Percentiles rank a stretch among this genome's conserved stretches.
Conservation (phyloP, 768 basidiomycete species). For the Cystobasidium onofrii region DNA sequence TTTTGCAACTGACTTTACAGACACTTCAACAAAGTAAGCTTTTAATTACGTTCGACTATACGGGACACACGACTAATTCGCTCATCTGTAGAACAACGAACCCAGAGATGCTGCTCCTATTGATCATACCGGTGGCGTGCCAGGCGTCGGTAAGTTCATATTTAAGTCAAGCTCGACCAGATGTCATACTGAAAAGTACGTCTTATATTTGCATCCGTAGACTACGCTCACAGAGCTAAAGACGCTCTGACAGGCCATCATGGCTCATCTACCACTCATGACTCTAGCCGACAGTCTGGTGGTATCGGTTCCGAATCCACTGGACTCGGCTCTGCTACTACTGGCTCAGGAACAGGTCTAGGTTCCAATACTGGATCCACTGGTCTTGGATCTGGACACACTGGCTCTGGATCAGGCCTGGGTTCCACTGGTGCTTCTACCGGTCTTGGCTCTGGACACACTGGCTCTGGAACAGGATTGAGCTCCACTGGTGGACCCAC, state of each 20-base stretch:
- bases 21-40: constrained; percentile 10
- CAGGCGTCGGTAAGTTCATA: not conserved
- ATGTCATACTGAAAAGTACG: too few species aligned
- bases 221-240: not conserved
- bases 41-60: not conserved
- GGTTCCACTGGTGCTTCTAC: not conserved
- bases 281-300: not conserved
- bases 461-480: not conserved
- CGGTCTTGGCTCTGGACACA: not conserved
- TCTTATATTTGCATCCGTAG: not conserved
- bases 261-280: not conserved
- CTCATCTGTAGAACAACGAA: not conserved
- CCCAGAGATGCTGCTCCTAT: not conserved
- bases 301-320: not conserved
- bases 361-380: not conserved
- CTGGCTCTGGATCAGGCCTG: not conserved
- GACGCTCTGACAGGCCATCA: not conserved
- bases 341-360: not conserved
- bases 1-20: not conserved
- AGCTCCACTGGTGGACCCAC: not conserved
- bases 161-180: too few species aligned
- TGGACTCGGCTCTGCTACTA: not conserved
- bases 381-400: not conserved
- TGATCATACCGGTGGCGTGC: not conserved
- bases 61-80: too few species aligned